phyloP scores from a whole-genome alignment of 306 rosid species.

The Lathyrus aphaca region DNA sequence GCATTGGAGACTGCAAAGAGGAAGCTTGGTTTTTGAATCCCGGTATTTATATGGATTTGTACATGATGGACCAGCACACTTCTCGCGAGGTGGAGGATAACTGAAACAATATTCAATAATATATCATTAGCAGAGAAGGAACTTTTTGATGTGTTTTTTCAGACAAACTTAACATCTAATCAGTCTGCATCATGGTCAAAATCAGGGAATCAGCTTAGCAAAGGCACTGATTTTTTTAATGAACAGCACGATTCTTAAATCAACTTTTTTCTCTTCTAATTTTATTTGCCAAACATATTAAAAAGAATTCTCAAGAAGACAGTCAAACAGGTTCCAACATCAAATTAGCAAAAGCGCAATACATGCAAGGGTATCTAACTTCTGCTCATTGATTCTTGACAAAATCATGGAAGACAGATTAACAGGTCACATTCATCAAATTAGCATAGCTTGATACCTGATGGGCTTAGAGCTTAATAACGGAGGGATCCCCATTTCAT shows the following conservation, averaged over 20 bases:
- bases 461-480: slow-evolving; percentile 50
- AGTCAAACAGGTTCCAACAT: slow-evolving; percentile 23
- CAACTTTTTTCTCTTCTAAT: slow-evolving; percentile 4
- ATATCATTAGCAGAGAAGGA: slow-evolving; percentile 32
- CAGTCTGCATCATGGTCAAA: slow-evolving; percentile 10
- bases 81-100: slow-evolving; percentile 89
- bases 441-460: slow-evolving; percentile 42
- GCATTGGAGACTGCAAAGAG: slow-evolving; percentile 92
- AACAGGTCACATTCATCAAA: slow-evolving; percentile 14
- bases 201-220: slow-evolving; percentile 32
- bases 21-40: slow-evolving; percentile 83
- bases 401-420: slow-evolving; percentile 26
- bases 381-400: slow-evolving; percentile 5
- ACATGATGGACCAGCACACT: slow-evolving; percentile 81
- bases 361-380: slow-evolving; percentile 12
- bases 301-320: slow-evolving; percentile 4
- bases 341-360: slow-evolving; percentile 19
- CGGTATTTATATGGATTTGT: slow-evolving; percentile 79
- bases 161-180: slow-evolving; percentile 24
- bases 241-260: slow-evolving; percentile 17
- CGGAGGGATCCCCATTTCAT: slow-evolving; percentile 83
- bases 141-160: slow-evolving; percentile 1
- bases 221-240: background rate
- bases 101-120: slow-evolving; percentile 50
- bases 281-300: slow-evolving; percentile 7